These are phyloP conservation scores for Mycena haematopus DNA, from an alignment of 768 basidiomycete species.

Conservation along the genomic window DNA sequence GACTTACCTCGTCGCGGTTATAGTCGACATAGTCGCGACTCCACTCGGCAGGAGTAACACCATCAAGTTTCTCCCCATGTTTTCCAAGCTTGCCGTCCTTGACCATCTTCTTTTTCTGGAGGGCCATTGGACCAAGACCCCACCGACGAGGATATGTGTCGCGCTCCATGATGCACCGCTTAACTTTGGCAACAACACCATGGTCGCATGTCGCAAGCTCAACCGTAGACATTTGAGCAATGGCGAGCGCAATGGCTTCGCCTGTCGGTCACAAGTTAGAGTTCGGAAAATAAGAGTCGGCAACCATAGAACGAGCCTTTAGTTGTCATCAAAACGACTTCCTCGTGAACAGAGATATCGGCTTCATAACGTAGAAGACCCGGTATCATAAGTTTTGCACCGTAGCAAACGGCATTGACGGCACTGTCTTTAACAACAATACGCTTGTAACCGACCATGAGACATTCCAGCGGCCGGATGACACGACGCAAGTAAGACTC, in stretches of 20 bases:
- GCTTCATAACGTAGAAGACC: conserved; percentile 95
- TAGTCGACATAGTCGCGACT: conserved; percentile 94
- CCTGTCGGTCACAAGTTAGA: conserved; percentile 45
- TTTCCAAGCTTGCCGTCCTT: conserved; percentile 98
- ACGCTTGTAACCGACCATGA: conserved; percentile 95
- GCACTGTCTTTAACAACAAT: conserved; percentile 99
- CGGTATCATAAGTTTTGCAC: conserved; percentile 99
- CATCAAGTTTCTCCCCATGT: conserved; percentile 88
- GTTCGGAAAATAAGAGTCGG: conserved; percentile 10
- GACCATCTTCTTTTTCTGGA: conserved; percentile 97
- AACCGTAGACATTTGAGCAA: conserved; percentile 98
- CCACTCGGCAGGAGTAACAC: conserved; percentile 91
- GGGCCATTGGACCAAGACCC: conserved; percentile 97
- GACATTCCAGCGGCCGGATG: conserved; percentile 91
- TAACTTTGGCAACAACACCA: conserved; percentile 98
- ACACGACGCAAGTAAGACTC: conserved; percentile 96
- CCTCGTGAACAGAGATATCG: conserved; percentile 93
- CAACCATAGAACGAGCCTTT: conserved; percentile 63
- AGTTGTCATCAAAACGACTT: conserved; percentile 98
- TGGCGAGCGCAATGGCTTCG: conserved; percentile 92
- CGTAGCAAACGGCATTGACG: conserved; percentile 99
- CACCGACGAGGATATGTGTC: conserved; percentile 98
- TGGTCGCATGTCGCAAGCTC: conserved; percentile 98
- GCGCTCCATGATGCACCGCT: conserved; percentile 99
- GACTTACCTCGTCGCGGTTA: conserved; percentile 61